These are phyloP conservation scores for Posidonia oceanica DNA, from an alignment of 116 monocot species.

Conservation along the genomic window DNA sequence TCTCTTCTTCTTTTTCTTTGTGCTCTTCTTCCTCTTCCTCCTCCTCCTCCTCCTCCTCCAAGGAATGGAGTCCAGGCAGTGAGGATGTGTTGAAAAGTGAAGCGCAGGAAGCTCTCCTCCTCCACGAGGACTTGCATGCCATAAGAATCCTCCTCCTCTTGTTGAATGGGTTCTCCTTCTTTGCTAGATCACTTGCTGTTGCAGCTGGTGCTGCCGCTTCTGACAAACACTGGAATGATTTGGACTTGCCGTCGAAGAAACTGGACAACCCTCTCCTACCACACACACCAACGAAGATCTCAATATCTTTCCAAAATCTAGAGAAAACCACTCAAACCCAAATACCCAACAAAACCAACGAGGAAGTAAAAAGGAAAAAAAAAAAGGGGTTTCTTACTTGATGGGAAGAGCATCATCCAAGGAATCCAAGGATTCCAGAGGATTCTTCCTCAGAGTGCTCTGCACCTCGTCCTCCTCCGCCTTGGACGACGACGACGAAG, in stretches of 20 bases:
- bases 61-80: slow-evolving; percentile 1
- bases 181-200: slow-evolving; percentile 21
- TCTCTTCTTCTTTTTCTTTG: not conserved
- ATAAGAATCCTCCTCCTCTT: slow-evolving; percentile 36
- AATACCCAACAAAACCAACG: not conserved
- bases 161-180: slow-evolving; percentile 58
- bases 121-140: slow-evolving; percentile 15
- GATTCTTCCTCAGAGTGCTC: slow-evolving; percentile 17
- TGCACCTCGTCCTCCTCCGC: slow-evolving; percentile 36
- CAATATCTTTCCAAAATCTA: not conserved
- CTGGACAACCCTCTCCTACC: slow-evolving; percentile 39
- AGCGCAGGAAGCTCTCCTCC: slow-evolving; percentile 28
- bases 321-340: not conserved
- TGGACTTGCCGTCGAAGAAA: slow-evolving; percentile 47
- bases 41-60: slow-evolving; percentile 11
- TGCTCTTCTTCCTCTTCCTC: not conserved
- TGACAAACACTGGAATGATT: slow-evolving; percentile 36
- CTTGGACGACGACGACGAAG: slow-evolving; percentile 6
- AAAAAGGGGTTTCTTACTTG: slow-evolving; percentile 28
- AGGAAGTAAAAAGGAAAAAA: not conserved
- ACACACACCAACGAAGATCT: not conserved
- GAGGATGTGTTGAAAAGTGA: slow-evolving; percentile 11
- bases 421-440: slow-evolving; percentile 35
- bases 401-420: slow-evolving; percentile 73
- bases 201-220: slow-evolving; percentile 20